Conservation (phyloP, 2,329 filamentous ascomycete species). For the Ceratocystis huliohia region DNA sequence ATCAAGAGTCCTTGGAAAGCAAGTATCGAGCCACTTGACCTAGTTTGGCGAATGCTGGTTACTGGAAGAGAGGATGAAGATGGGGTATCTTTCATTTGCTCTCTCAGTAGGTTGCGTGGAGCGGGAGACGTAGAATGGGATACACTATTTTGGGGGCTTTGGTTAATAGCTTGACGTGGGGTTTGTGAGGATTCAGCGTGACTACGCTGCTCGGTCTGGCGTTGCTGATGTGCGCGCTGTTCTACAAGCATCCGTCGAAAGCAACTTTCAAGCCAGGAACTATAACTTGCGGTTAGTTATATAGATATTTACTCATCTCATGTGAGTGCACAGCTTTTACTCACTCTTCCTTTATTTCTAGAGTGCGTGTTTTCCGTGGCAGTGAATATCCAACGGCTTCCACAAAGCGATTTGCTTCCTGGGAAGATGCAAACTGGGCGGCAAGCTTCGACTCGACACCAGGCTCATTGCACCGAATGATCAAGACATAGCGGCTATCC, state of each 20-base stretch:
- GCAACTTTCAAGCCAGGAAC: neutral
- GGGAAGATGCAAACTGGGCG: conserved; percentile 4
- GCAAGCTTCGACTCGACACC: conserved; percentile 7
- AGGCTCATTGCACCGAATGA: conserved; percentile 1
- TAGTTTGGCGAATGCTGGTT: conserved; percentile 10
- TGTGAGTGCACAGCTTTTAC: neutral
- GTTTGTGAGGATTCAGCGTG: neutral
- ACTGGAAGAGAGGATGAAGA: neutral
- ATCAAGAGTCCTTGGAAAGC: conserved; percentile 4
- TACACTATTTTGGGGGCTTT: neutral
- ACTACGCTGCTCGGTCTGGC: neutral
- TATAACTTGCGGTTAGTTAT: neutral
- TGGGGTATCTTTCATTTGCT: neutral
- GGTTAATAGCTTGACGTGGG: neutral
- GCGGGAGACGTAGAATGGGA: neutral
- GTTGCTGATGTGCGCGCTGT: neutral
- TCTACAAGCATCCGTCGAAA: neutral
- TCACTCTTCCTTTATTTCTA: neutral
- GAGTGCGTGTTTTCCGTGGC: neutral
- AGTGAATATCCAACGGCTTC: neutral
- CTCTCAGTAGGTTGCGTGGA: neutral
- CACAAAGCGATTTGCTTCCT: conserved; percentile 5
- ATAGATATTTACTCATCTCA: neutral
- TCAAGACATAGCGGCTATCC: neutral
- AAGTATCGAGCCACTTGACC: conserved; percentile 13